Base-by-base conservation (phyloP, 208 protist genomes). In the Trypanosoma brucei region DNA sequence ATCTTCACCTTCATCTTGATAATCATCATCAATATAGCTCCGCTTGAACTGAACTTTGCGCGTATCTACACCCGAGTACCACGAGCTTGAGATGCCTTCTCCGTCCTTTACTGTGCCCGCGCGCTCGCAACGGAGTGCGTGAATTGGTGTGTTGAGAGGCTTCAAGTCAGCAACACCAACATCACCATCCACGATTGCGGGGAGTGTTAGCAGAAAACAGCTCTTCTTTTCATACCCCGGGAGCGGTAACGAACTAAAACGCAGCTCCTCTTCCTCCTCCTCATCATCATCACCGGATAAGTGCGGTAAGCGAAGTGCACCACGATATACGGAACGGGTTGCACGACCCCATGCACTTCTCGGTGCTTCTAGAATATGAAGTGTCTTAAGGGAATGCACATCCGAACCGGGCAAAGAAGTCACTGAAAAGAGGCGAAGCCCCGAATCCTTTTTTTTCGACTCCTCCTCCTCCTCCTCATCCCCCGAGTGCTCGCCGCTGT, bases 171-270 rank as follows among this genome's bases (percentile, higher is more conserved):
- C 66, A 35, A 55, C 59, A 8, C 5, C 36, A 31, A 14, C 59
- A 30, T 58, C 58, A 4, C 49, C 49, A 7, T 38, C 30, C 5
- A 9, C 63, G 3, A 46, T 33, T 2, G 11, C 3, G 52, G 70
- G 63, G 38, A 78, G 55, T 6, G 44, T 48, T 3, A 83, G 48
- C 11, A 83, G 36, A 36, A 83, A 4, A 56, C 68, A 83, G 1
- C 59, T 9, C 55, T 78, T 75, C 14, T 72, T 56, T 55, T 83
- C 63, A 50, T 77, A 76, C 49, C 78, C 69, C 2, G 49, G 55
- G 1, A 83, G 2, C 37, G 72, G 78, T 8, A 72, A 51, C 3
- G 78, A 79, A 51, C 37, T 68, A 30, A 67, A 76, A 4, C 54
- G 74, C 48, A 44, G 55, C 14, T 73, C 66, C 13, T 64, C 48